Conservation (phyloP, 2,329 filamentous ascomycete species). For the Corinectria fuckeliana region DNA sequence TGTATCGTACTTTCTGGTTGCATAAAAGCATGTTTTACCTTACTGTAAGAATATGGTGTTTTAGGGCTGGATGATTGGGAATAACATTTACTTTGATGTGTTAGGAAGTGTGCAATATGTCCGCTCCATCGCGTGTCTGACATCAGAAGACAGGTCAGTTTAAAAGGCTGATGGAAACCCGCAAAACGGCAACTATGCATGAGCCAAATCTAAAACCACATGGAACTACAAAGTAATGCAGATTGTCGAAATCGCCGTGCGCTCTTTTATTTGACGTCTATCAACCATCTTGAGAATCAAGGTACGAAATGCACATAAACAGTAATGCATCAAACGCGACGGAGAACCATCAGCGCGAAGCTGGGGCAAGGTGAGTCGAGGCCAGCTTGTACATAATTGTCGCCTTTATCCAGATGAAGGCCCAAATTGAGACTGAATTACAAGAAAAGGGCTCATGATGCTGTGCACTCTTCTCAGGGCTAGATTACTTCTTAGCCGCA, state of each 20-base stretch:
- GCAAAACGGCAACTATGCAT: neutral
- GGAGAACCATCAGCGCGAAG: neutral
- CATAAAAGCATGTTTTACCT: too few species aligned
- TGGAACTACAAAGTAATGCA: neutral
- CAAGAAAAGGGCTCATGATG: conserved; percentile 23
- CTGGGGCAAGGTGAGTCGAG: neutral
- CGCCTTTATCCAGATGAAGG: neutral
- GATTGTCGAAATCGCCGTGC: neutral
- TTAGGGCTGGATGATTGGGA: too few species aligned
- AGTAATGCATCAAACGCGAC: conserved; percentile 45
- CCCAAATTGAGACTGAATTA: neutral
- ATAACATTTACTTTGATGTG: too few species aligned
- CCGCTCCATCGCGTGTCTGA: too few species aligned
- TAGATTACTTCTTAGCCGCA: conserved; percentile 14
- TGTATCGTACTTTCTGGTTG: too few species aligned
- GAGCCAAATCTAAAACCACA: neutral
- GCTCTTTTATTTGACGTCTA: neutral
- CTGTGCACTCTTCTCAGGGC: conserved; percentile 19
- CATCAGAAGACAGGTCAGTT: neutral
- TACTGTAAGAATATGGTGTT: too few species aligned
- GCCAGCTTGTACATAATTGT: neutral
- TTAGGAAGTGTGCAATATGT: too few species aligned
- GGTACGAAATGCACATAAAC: conserved; percentile 42
- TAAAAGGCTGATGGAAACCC: too few species aligned
- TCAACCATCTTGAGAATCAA: neutral